phyloP scores from a whole-genome alignment of 1,139 yeast species.

The Yamadazyma taylorii region DNA sequence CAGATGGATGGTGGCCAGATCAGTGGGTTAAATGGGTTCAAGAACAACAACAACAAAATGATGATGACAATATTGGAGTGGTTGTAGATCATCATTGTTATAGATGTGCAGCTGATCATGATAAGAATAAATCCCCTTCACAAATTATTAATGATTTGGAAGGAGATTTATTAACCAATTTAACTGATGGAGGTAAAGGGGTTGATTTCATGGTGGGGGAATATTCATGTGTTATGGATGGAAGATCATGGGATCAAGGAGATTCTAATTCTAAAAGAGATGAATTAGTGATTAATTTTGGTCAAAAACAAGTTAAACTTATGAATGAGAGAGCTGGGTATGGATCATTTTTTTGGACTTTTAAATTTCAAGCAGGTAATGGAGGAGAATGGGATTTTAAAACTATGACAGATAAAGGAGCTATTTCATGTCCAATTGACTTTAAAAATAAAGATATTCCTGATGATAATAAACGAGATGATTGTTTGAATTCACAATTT shows the following conservation, averaged over 20 bases:
- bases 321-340: slow-evolving; percentile 55
- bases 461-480: slow-evolving; percentile 43
- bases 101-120: slow-evolving; percentile 79
- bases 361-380: slow-evolving; percentile 79
- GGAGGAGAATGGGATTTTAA: slow-evolving; percentile 97
- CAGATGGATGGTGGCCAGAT: slow-evolving; percentile 93
- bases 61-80: slow-evolving; percentile 51
- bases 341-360: slow-evolving; percentile 91
- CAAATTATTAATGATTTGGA: slow-evolving; percentile 62
- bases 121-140: slow-evolving; percentile 63
- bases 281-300: slow-evolving; percentile 37
- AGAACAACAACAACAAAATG: slow-evolving; percentile 35
- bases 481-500: slow-evolving; percentile 37
- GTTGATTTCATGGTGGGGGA: slow-evolving; percentile 87
- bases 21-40: slow-evolving; percentile 75
- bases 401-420: slow-evolving; percentile 72
- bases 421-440: slow-evolving; percentile 34
- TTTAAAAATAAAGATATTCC: slow-evolving; percentile 32
- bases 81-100: slow-evolving; percentile 85
- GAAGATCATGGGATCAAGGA: slow-evolving; percentile 63
- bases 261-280: slow-evolving; percentile 45
- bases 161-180: slow-evolving; percentile 50
- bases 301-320: slow-evolving; percentile 40
- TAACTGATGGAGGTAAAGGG: slow-evolving; percentile 44
- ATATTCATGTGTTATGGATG: slow-evolving; percentile 85